Conservation (phyloP, 2,329 filamentous ascomycete species). For the Nigrospora sphaerica region DNA sequence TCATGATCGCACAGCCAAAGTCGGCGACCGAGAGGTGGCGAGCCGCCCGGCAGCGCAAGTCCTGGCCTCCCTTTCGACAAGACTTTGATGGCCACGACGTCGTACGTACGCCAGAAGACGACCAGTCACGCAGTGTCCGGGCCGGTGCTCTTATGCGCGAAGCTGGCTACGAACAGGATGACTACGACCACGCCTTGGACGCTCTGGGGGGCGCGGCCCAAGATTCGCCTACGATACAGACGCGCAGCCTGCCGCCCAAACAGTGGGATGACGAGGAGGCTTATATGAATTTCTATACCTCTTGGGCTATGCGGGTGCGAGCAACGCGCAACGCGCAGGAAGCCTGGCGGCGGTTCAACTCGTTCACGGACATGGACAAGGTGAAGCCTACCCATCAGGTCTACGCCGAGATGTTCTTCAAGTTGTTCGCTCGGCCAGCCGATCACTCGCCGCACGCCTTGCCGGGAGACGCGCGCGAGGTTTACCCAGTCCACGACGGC, state of each 20-base stretch:
- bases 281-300: slow-evolving; percentile 25
- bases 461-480: slow-evolving; percentile 55
- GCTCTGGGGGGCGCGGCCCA: slow-evolving; percentile 44
- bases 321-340: slow-evolving; percentile 55
- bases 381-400: slow-evolving; percentile 35
- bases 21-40: slow-evolving; percentile 41
- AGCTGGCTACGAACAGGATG: slow-evolving; percentile 43
- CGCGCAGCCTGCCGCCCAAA: slow-evolving; percentile 28
- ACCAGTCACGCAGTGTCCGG: slow-evolving; percentile 44
- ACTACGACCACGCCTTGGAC: slow-evolving; percentile 40
- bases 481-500: slow-evolving; percentile 44
- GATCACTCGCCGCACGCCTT: slow-evolving; percentile 23
- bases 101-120: slow-evolving; percentile 39
- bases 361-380: slow-evolving; percentile 7
- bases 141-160: slow-evolving; percentile 48
- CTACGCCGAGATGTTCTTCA: slow-evolving; percentile 55
- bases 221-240: slow-evolving; percentile 52
- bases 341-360: slow-evolving; percentile 40
- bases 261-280: slow-evolving; percentile 18
- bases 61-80: slow-evolving; percentile 55
- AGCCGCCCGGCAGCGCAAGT: slow-evolving; percentile 38
- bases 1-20: slow-evolving; percentile 47
- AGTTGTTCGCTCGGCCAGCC: slow-evolving; percentile 34
- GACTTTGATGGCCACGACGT: slow-evolving; percentile 55
- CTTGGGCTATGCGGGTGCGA: slow-evolving; percentile 50